These are phyloP conservation scores for Mycena amicta DNA, from an alignment of 768 basidiomycete genomes.

Conservation along the genomic window DNA sequence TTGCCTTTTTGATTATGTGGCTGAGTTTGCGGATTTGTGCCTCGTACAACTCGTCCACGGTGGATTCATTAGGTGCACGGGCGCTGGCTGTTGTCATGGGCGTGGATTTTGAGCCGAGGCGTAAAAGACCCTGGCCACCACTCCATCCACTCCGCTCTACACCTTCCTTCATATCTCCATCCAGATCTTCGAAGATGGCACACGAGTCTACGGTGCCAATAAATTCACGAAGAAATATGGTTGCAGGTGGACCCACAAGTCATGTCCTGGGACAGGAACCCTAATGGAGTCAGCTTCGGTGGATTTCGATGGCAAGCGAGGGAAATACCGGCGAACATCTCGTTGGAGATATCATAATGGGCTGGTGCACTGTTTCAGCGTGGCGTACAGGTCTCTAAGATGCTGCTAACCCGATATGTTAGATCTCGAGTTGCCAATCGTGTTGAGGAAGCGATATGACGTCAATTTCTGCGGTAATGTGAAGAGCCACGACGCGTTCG, in stretches of 20 bases:
- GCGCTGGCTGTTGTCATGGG: constrained; percentile 8
- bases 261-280: constrained; percentile 70
- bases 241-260: constrained; percentile 52
- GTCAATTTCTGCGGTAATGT: constrained; percentile 56
- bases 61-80: constrained; percentile 18
- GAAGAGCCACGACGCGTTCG: constrained; percentile 54
- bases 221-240: background rate
- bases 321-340: constrained; percentile 63
- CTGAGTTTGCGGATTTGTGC: constrained; percentile 65
- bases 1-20: constrained; percentile 66
- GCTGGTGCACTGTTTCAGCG: constrained; percentile 32
- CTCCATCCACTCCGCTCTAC: constrained; percentile 34
- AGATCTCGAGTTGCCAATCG: constrained; percentile 61
- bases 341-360: constrained; percentile 80
- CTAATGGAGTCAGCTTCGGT: constrained; percentile 27
- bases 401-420: constrained; percentile 53
- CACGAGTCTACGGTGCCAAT: constrained; percentile 47
- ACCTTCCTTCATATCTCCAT: constrained; percentile 51
- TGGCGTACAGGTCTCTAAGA: background rate
- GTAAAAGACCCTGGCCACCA: constrained; percentile 38
- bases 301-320: constrained; percentile 1
- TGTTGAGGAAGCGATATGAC: constrained; percentile 64
- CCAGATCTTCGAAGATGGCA: constrained; percentile 67
- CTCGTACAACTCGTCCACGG: constrained; percentile 37
- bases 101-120: constrained; percentile 19